phyloP scores from a whole-genome alignment of 192 early-diverging fungal species.

The Thoreauomyces humboldtii region DNA sequence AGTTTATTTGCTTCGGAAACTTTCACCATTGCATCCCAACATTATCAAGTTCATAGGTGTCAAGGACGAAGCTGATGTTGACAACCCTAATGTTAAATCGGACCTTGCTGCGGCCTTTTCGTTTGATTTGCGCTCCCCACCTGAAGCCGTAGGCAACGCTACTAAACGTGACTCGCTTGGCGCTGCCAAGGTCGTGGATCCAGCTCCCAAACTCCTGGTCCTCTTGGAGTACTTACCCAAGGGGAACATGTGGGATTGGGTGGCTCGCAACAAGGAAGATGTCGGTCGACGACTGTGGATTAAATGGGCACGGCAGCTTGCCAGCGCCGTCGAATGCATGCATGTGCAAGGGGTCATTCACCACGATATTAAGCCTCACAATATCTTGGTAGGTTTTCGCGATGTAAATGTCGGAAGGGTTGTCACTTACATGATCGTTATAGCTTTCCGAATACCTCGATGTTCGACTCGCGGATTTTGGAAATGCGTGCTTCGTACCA shows the following conservation, averaged over 20 bases:
- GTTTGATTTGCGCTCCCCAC: too few species aligned
- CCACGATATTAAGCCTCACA: constrained; percentile 62
- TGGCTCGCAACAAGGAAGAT: constrained; percentile 24
- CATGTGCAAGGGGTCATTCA: constrained; percentile 53
- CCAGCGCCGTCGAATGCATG: constrained; percentile 44
- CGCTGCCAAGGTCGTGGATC: not conserved
- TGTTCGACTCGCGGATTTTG: constrained; percentile 51
- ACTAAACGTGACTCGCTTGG: not conserved
- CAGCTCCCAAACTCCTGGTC: constrained; percentile 31
- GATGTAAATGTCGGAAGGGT: constrained; percentile 8
- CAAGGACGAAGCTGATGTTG: constrained; percentile 42
- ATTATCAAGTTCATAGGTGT: constrained; percentile 48
- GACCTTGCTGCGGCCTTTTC: not conserved
- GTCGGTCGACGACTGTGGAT: constrained; percentile 47
- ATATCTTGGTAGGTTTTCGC: constrained; percentile 58
- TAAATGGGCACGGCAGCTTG: constrained; percentile 50
- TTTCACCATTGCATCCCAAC: constrained; percentile 32
- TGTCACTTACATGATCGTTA: not conserved
- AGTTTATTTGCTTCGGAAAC: constrained; percentile 30
- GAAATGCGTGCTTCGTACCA: constrained; percentile 51
- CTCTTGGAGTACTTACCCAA: constrained; percentile 43
- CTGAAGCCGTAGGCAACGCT: not conserved
- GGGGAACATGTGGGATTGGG: constrained; percentile 55
- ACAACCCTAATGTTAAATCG: not conserved
- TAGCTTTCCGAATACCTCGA: constrained; percentile 46